Evolutionary conservation across 106 monocot species (phyloP).

Genomic region (Dactylorhiza incarnata): DNA sequence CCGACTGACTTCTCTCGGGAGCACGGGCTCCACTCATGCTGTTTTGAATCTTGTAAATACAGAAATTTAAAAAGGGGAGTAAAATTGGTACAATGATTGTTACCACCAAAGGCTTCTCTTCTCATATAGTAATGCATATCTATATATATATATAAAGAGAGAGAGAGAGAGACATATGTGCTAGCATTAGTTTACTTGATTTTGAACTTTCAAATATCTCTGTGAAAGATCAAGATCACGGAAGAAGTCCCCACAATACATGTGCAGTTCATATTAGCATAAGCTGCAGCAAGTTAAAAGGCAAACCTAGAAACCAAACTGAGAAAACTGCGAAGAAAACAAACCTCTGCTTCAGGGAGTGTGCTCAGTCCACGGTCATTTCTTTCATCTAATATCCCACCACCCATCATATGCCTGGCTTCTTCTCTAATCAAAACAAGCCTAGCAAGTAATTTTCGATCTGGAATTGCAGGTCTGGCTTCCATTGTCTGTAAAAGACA

Average conservation of each 20-base stretch:
- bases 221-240: neutral
- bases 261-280: neutral
- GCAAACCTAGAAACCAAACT: neutral
- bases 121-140: too few species aligned
- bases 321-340: neutral
- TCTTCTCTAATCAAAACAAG: constrained; percentile 94
- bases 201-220: neutral
- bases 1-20: too few species aligned
- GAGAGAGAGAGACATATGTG: neutral
- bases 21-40: too few species aligned
- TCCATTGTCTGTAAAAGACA: constrained; percentile 72
- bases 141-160: too few species aligned
- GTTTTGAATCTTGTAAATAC: too few species aligned
- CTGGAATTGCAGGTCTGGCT: constrained; percentile 58
- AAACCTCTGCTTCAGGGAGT: constrained; percentile 91
- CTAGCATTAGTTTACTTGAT: neutral
- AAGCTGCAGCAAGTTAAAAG: neutral
- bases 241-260: neutral
- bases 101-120: too few species aligned
- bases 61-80: too few species aligned
- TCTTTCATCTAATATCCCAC: constrained; percentile 90
- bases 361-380: constrained; percentile 87
- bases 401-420: constrained; percentile 93
- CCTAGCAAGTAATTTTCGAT: constrained; percentile 82
- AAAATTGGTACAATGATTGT: too few species aligned